Evolutionary conservation across 345 rosid genomes (phyloP).

Genomic region (Lumnitzera littorea): DNA sequence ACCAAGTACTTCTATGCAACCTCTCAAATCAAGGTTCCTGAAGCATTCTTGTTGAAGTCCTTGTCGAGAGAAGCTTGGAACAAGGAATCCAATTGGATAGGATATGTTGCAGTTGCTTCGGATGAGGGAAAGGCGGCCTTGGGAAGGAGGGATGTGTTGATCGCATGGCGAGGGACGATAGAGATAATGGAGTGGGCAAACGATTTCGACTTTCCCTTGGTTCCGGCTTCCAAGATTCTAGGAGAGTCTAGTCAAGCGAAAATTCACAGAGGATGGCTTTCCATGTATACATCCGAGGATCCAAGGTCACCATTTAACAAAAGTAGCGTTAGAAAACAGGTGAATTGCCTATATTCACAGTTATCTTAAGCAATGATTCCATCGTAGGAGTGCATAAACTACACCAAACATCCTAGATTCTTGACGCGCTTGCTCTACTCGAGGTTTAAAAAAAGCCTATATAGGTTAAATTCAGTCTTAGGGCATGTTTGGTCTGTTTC

Average conservation of each 20-base stretch:
- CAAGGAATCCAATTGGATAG: constrained; percentile 80
- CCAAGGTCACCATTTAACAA: constrained; percentile 27
- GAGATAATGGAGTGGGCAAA: constrained; percentile 61
- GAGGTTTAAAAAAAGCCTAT: too few relatives aligned
- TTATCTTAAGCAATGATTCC: neutral
- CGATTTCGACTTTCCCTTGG: constrained; percentile 52
- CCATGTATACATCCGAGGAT: constrained; percentile 40
- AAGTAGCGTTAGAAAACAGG: constrained; percentile 58
- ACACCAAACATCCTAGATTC: too few relatives aligned
- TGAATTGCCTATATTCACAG: constrained; percentile 4
- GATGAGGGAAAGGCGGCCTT: constrained; percentile 47
- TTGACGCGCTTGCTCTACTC: too few relatives aligned
- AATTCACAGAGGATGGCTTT: constrained; percentile 42
- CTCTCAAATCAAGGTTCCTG: constrained; percentile 40
- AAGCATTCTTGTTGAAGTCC: constrained; percentile 48
- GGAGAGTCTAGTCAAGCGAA: constrained; percentile 17
- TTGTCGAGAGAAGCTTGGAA: constrained; percentile 75
- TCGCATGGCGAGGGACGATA: constrained; percentile 79
- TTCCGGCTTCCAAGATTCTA: constrained; percentile 37
- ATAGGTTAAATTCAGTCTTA: neutral
- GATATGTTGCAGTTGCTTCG: constrained; percentile 71
- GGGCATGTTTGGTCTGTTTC: too few relatives aligned
- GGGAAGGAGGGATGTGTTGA: constrained; percentile 75
- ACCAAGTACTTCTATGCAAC: constrained; percentile 60
- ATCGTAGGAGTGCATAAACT: neutral